Evolutionary conservation across 306 rosid species (phyloP).

Genomic region (Acacia crassicarpa): DNA sequence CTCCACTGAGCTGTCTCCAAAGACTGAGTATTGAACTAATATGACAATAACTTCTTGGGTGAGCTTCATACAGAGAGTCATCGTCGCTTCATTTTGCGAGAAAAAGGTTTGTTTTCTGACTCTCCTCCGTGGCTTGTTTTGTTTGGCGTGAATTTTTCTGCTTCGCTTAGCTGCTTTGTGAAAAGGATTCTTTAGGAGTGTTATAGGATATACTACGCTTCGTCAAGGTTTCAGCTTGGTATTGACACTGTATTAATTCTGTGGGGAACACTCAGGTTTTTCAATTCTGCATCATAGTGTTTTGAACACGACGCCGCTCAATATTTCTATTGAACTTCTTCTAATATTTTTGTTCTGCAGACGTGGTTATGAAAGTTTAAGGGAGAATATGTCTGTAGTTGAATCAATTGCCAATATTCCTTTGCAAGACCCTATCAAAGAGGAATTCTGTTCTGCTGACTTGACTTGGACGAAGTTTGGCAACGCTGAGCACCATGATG

Average conservation of each 20-base stretch:
- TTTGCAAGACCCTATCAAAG: slow-evolving; percentile 83
- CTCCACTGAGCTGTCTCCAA: neutral
- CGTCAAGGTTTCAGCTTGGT: neutral
- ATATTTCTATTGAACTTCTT: neutral
- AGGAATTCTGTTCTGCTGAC: slow-evolving; percentile 77
- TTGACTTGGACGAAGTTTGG: slow-evolving; percentile 91
- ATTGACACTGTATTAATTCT: slow-evolving; percentile 3
- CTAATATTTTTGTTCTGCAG: slow-evolving; percentile 14
- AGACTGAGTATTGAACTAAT: neutral
- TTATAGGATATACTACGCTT: slow-evolving; percentile 25
- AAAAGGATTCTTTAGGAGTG: slow-evolving; percentile 21
- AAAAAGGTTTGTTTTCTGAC: neutral
- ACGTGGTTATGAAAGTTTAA: neutral
- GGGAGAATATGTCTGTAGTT: slow-evolving; percentile 56
- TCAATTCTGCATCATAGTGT: neutral
- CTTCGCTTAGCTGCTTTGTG: slow-evolving; percentile 14
- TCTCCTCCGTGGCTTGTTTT: neutral
- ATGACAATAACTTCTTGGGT: neutral
- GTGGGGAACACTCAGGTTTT: slow-evolving; percentile 8
- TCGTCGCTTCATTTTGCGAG: neutral
- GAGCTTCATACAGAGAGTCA: neutral
- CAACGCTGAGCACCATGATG: slow-evolving; percentile 70
- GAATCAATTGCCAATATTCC: slow-evolving; percentile 68
- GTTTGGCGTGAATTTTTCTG: neutral
- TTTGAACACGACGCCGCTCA: neutral